Base-by-base conservation (phyloP, 352 stramenopile species). In the Saprolegnia diclina region DNA sequence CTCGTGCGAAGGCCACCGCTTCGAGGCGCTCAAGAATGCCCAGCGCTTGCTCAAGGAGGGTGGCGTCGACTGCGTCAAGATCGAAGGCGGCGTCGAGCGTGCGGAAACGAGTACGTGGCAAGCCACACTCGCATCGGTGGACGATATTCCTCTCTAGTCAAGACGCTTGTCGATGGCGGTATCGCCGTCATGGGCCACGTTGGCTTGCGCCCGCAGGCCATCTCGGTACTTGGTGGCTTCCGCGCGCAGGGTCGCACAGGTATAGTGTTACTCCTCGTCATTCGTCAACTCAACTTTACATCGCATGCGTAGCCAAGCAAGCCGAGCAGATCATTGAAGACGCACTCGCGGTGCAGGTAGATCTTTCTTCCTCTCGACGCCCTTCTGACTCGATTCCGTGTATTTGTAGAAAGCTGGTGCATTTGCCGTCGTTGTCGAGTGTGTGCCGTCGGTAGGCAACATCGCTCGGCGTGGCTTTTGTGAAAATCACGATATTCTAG, bases 151-250 rank as follows among this genome's bases (percentile, higher is more conserved):
- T 57, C 2, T 42, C 40, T 56, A 90, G 84, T 94, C 72, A 79
- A 83, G 53, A 88, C 76, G 42, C 77, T 93, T 35, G 76, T 94
- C 21, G 65, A 92, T 37, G 84, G 82, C 29, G 85, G 89, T 18
- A 97, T 99, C 56, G 97, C 97, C 24, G 96, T 99, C 14, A 97
- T 99, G 90, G 97, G 96, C 9, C 97, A 99, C 78, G 81, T 99
- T 11, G 97, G 97, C 16, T 82, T 99, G 16, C 98, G 93, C 56
- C 97, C 97, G 2, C 97, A 99, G 71, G 82, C 91, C 71, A 96
- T 97, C 56, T 95, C 85, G 70, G 94, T 99, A 19, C 80, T 99
- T 40, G 97, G 97, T 61, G 97, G 97, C 26, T 99, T 99, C 73
- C 90, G 96, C 22, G 95, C 96, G 0, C 96, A 99, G 77, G 96